phyloP scores from a whole-genome alignment of 225 moss, liverwort and hornwort species.

The Asterella californica region DNA sequence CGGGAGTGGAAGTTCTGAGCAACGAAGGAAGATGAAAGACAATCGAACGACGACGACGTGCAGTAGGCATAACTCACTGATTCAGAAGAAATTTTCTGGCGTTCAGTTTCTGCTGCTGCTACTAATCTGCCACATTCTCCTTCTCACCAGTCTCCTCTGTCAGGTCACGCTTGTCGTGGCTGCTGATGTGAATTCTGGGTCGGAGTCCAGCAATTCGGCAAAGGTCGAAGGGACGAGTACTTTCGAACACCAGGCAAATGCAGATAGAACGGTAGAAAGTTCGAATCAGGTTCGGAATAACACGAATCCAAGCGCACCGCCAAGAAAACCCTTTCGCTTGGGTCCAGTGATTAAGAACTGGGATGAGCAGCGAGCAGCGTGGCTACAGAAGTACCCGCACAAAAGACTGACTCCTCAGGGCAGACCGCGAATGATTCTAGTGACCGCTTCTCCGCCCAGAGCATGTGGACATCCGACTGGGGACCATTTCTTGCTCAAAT shows the following conservation, averaged over 20 bases:
- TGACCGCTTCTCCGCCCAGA: constrained; percentile 31
- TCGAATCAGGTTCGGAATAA: not conserved
- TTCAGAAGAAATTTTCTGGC: not conserved
- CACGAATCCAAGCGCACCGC: not conserved
- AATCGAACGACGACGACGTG: no score
- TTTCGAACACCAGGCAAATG: not conserved
- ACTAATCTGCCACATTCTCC: not conserved
- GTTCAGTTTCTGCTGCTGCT: not conserved
- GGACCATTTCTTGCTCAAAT: constrained; percentile 38
- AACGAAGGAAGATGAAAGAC: no score
- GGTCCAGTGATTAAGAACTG: constrained; percentile 32
- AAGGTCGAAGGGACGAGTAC: not conserved
- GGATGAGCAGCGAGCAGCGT: constrained; percentile 39
- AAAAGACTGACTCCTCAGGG: constrained; percentile 19
- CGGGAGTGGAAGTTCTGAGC: not conserved
- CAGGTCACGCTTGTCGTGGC: not conserved
- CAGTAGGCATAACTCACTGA: not conserved
- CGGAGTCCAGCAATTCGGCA: not conserved
- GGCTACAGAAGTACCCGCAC: constrained; percentile 28
- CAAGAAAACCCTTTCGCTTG: constrained; percentile 27
- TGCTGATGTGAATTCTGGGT: not conserved
- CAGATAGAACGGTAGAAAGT: not conserved
- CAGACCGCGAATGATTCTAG: constrained; percentile 30
- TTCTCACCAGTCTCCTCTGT: not conserved
- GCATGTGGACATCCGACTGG: constrained; percentile 35